These are phyloP conservation scores for Talaromyces islandicus DNA, from an alignment of 2,329 filamentous ascomycete species.

Conservation along the genomic window DNA sequence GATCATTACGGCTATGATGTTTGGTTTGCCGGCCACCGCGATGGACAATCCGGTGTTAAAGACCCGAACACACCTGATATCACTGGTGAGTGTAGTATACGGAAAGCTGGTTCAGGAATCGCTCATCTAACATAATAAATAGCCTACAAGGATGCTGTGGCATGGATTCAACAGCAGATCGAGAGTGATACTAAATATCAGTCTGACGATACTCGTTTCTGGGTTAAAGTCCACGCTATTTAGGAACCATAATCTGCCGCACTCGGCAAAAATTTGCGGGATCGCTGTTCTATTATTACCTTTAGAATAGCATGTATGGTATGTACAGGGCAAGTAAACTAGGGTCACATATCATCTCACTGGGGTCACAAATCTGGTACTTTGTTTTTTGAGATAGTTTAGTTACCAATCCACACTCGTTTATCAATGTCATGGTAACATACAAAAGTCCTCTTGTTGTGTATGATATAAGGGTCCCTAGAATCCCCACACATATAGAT, in stretches of 20 bases:
- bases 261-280: no score
- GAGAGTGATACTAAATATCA: constrained; percentile 12
- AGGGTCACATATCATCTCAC: no score
- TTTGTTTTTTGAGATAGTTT: no score
- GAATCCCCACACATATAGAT: no score
- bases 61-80: constrained; percentile 20
- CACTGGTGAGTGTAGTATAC: constrained; percentile 2
- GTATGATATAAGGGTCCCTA: no score
- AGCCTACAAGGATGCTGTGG: constrained; percentile 20
- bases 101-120: constrained; percentile 27
- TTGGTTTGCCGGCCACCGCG: constrained; percentile 21
- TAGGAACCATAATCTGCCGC: constrained; percentile 5
- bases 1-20: constrained; percentile 19
- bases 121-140: neutral
- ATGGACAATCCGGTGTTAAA: constrained; percentile 17
- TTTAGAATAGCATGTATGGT: no score
- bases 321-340: no score
- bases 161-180: constrained; percentile 25
- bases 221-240: constrained; percentile 18
- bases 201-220: constrained; percentile 25
- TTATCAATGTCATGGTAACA: no score
- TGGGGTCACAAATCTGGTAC: no score
- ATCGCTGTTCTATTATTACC: no score
- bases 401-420: no score
- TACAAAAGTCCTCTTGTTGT: no score